Conservation (phyloP, 345 rosid species). For the Cochlearia excelsa region DNA sequence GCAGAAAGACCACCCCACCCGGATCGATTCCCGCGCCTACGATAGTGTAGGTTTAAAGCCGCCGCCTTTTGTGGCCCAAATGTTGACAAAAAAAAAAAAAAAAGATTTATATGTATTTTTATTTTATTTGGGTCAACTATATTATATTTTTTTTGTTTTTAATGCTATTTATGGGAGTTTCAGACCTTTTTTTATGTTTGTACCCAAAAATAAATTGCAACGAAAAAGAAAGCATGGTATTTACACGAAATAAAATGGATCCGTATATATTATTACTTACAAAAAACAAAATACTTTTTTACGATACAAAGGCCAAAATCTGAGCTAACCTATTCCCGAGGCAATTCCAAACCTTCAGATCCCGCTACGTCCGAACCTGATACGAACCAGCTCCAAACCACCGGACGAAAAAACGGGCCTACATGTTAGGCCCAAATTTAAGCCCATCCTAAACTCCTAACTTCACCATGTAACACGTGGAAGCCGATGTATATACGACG, state of each 20-base stretch:
- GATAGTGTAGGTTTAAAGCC: too few species aligned
- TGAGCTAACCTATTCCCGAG: conserved; percentile 14
- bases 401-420: conserved; percentile 8
- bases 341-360: conserved; percentile 21
- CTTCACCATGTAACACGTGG: conserved; percentile 7
- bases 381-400: conserved; percentile 6
- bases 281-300: conserved; percentile 8
- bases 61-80: too few species aligned
- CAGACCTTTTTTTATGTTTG: neutral
- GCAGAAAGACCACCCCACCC: too few species aligned
- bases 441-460: conserved; percentile 11
- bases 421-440: conserved; percentile 15
- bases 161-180: too few species aligned
- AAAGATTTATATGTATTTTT: too few species aligned
- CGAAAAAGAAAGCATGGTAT: conserved; percentile 21
- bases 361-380: conserved; percentile 7
- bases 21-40: too few species aligned
- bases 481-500: neutral
- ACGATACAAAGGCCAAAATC: conserved; percentile 23
- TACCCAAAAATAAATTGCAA: neutral
- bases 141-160: too few species aligned
- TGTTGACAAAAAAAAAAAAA: too few species aligned
- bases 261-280: conserved; percentile 21
- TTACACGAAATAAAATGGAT: conserved; percentile 11
- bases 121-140: too few species aligned